A percentile compares a stretch with the other conserved stretches of the same genome.
phyloP scores from a whole-genome alignment of 306 rosid genomes.

The Castanea sativa region DNA sequence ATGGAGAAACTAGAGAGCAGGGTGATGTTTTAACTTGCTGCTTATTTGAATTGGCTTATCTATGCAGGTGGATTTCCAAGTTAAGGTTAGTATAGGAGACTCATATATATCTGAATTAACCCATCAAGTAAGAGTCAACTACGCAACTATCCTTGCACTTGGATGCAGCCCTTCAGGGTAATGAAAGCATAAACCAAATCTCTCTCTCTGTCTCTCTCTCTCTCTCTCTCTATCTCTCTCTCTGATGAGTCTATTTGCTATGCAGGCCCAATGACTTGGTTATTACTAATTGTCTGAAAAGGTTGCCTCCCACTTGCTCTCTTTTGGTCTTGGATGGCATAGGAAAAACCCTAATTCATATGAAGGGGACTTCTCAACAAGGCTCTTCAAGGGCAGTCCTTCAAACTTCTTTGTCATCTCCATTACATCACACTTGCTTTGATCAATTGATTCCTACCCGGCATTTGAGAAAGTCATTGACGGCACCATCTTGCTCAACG shows the following conservation, averaged over 20 bases:
- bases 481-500: conserved; percentile 17
- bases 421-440: not conserved
- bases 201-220: conserved; percentile 1
- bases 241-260: conserved; percentile 1
- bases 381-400: conserved; percentile 29
- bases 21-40: too few relatives aligned
- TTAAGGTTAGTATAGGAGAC: conserved; percentile 40
- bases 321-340: conserved; percentile 36
- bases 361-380: conserved; percentile 47
- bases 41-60: not conserved
- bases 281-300: conserved; percentile 31
- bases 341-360: conserved; percentile 33
- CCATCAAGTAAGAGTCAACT: conserved; percentile 37
- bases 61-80: conserved; percentile 49
- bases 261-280: conserved; percentile 37
- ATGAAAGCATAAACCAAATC: not conserved
- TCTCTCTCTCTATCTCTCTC: conserved; percentile 13
- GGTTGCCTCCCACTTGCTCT: conserved; percentile 45
- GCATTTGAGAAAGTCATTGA: conserved; percentile 30
- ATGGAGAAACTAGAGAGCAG: not conserved
- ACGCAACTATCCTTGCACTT: conserved; percentile 38
- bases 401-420: conserved; percentile 19
- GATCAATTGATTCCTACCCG: conserved; percentile 5
- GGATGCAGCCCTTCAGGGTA: conserved; percentile 48
- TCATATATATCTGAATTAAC: conserved; percentile 38